Evolutionary conservation across 106 monocot genomes (phyloP).

Genomic region (Amphibolis antarctica): DNA sequence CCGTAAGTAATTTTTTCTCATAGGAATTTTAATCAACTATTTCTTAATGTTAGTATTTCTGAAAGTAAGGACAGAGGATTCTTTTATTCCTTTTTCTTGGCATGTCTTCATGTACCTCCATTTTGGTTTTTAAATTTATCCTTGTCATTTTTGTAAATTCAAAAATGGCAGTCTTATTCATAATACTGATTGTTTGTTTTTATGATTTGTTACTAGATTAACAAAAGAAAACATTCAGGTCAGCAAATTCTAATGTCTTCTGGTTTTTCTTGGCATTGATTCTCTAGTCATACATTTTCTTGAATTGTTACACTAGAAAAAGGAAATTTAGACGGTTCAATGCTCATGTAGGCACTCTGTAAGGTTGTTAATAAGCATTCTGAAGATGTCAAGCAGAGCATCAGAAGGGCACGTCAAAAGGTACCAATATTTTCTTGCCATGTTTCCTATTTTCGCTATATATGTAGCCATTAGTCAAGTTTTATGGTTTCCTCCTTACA

Average conservation of each 20-base stretch:
- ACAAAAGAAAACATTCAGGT: conserved; percentile 91
- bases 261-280: neutral
- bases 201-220: conserved; percentile 30
- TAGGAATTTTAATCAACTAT: neutral
- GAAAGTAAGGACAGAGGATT: too few relatives aligned
- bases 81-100: too few relatives aligned
- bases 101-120: too few relatives aligned
- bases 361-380: conserved; percentile 78
- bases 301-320: neutral
- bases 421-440: conserved; percentile 14
- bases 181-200: neutral
- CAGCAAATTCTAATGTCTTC: conserved; percentile 6
- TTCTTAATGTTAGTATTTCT: too few relatives aligned
- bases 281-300: neutral
- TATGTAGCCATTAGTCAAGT: too few relatives aligned
- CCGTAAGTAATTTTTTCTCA: conserved; percentile 35
- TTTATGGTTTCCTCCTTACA: too few relatives aligned
- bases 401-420: conserved; percentile 94
- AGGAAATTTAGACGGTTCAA: too few relatives aligned
- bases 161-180: neutral
- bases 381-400: conserved; percentile 92
- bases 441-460: too few relatives aligned
- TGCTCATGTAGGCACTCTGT: conserved; percentile 52
- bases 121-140: too few relatives aligned
- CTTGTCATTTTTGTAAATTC: neutral